Percentiles rank a stretch among this genome's conserved stretches.
phyloP scores from a whole-genome alignment of 2,329 filamentous ascomycete species.

The Hyphodiscus sp. region DNA sequence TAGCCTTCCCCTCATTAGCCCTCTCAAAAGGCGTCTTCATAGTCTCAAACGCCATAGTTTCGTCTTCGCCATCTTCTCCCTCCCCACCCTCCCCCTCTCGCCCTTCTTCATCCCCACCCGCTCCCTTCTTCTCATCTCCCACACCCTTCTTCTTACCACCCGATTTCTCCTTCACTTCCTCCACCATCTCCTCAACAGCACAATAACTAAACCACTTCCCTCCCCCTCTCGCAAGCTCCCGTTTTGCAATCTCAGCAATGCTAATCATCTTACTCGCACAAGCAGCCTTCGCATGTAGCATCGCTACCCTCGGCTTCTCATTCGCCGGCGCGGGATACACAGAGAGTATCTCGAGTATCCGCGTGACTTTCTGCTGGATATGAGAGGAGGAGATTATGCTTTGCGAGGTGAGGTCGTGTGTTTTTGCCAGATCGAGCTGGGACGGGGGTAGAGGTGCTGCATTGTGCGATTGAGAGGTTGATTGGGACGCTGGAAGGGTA shows the following conservation, averaged over 20 bases:
- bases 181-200: constrained; percentile 21
- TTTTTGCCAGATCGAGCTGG: constrained; percentile 29
- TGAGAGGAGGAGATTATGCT: constrained; percentile 54
- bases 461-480: not conserved
- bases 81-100: constrained; percentile 32
- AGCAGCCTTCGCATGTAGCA: constrained; percentile 33
- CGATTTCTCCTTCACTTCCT: constrained; percentile 6
- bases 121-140: constrained; percentile 38
- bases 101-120: constrained; percentile 32
- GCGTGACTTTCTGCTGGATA: constrained; percentile 37
- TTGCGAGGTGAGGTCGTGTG: constrained; percentile 41
- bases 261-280: constrained; percentile 59
- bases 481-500: not conserved
- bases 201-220: constrained; percentile 37
- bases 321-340: constrained; percentile 14
- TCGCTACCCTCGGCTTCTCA: constrained; percentile 33
- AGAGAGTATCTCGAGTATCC: constrained; percentile 23
- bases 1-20: constrained; percentile 42
- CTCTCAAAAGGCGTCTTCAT: constrained; percentile 51
- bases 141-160: constrained; percentile 25
- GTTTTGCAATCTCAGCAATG: constrained; percentile 59
- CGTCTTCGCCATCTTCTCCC: constrained; percentile 28
- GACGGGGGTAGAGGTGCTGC: not conserved
- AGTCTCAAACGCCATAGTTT: constrained; percentile 47
- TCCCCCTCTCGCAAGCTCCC: constrained; percentile 42